Evolutionary conservation across 2,329 filamentous ascomycete genomes (phyloP).

Genomic region (Endothia cerciana): DNA sequence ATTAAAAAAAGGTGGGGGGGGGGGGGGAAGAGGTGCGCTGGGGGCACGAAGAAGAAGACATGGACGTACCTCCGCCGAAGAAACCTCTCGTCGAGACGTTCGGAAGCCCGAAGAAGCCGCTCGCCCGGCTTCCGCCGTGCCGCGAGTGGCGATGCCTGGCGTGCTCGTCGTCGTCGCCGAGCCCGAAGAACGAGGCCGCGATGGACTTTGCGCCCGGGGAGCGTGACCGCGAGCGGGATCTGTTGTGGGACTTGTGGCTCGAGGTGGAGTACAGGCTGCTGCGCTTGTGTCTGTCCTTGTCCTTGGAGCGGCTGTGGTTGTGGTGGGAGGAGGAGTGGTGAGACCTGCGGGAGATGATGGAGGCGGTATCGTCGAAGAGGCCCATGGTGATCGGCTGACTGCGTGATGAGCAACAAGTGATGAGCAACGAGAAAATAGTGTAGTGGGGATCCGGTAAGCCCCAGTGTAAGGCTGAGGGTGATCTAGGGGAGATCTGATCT

Average conservation of each 20-base stretch:
- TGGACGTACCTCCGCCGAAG: constrained; percentile 47
- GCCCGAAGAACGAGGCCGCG: constrained; percentile 50
- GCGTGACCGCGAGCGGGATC: constrained; percentile 44
- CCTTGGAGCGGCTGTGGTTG: constrained; percentile 24
- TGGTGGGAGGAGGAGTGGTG: constrained; percentile 31
- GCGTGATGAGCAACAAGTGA: too few relatives aligned
- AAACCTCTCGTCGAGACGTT: constrained; percentile 50
- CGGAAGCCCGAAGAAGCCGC: constrained; percentile 52
- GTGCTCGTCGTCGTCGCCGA: constrained; percentile 39
- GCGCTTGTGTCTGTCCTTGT: constrained; percentile 33
- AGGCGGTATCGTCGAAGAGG: constrained; percentile 40
- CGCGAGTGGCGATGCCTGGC: constrained; percentile 30
- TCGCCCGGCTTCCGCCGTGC: constrained; percentile 45
- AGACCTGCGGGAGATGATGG: constrained; percentile 36
- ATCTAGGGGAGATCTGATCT: background rate
- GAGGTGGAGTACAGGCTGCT: constrained; percentile 29
- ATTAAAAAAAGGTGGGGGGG: too few relatives aligned
- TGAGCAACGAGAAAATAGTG: too few relatives aligned
- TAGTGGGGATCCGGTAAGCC: constrained; percentile 2
- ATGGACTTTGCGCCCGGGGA: constrained; percentile 43
- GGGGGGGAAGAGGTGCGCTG: too few relatives aligned
- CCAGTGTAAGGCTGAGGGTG: constrained; percentile 7
- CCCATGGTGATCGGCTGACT: constrained; percentile 34
- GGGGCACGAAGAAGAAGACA: background rate
- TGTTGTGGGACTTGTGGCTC: constrained; percentile 24